phyloP scores from a whole-genome alignment of 2,329 filamentous ascomycete species.

The Trichoderma endophyticum region DNA sequence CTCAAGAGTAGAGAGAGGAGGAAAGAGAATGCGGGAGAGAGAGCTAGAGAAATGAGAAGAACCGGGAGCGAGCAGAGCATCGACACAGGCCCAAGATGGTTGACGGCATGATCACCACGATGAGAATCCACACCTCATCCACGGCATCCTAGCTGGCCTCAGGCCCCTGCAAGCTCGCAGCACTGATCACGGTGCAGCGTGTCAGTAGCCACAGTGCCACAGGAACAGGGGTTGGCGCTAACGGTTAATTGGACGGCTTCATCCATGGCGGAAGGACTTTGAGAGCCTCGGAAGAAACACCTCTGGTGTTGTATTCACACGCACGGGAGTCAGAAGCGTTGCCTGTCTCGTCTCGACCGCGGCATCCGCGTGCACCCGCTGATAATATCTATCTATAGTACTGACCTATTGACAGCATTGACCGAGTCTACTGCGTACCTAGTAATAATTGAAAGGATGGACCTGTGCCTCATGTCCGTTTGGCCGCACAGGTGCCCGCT shows the following conservation, averaged over 20 bases:
- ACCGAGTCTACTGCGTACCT: not conserved
- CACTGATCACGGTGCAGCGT: slow-evolving; percentile 8
- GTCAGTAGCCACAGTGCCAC: slow-evolving; percentile 6
- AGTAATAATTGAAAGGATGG: not conserved
- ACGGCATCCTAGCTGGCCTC: slow-evolving; percentile 3
- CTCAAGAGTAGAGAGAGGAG: not conserved
- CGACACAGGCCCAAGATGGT: slow-evolving; percentile 5
- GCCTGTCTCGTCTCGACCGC: not conserved
- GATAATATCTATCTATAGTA: not conserved
- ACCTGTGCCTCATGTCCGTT: not conserved
- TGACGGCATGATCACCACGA: slow-evolving; percentile 17
- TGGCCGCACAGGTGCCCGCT: not conserved
- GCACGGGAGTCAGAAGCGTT: not conserved
- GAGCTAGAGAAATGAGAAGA: not conserved
- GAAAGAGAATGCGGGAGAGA: not conserved
- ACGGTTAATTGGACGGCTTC: slow-evolving; percentile 11
- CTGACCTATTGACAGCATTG: not conserved
- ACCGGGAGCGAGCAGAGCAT: not conserved
- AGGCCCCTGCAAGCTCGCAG: slow-evolving; percentile 8
- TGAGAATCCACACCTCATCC: slow-evolving; percentile 5
- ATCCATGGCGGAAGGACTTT: not conserved
- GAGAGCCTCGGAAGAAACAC: not conserved
- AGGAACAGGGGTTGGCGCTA: slow-evolving; percentile 16
- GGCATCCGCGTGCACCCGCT: not conserved
- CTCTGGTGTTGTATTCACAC: not conserved